Evolutionary conservation across 768 basidiomycete species (phyloP), one percentile per base, ranked within the genome.

Genomic region (Rhizopogon roseolus): DNA sequence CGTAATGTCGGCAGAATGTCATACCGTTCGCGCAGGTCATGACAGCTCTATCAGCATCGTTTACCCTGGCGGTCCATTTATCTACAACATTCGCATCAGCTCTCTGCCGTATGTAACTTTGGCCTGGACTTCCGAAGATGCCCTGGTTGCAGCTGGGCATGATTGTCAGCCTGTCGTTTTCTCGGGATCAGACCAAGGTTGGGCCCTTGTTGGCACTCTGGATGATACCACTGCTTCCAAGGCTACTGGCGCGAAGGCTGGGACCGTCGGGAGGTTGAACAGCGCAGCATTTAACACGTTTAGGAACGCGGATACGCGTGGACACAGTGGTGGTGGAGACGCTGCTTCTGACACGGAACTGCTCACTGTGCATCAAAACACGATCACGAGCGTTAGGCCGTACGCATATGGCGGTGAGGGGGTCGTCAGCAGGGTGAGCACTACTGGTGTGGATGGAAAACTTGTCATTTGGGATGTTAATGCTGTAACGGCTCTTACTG

Each of bases 151-250:
- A 1, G 97, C 94, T 0, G 97, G 97, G 0, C 96, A 99, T 71
- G 97, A 98, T 67, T 99, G 97, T 73, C 94, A 95, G 66, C 97
- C 97, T 1, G 73, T 93, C 22, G 81, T 97, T 28, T 95, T 93
- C 71, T 76, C 81, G 2, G 94, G 93, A 8, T 78, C 78, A 39
- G 77, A 80, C 46, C 73, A 68, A 27, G 93, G 93, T 1, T 99
- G 97, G 97, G 76, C 82, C 43, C 73, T 81, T 41, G 73, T 81
- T 37, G 88, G 90, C 11, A 91, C 88, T 54, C 79, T 99, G 59
- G 97, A 98, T 64, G 91, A 96, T 61, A 76, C 84, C n/a, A 79
- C 76, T 13, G 37, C 44, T 36, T 50, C 59, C 44, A 74, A 68
- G 62, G 69, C 77, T 1, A 59, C 73, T 40, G 76, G 81, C 14